Base-by-base conservation (phyloP, 2,329 filamentous ascomycete species). In the Fusarium sambucinum region DNA sequence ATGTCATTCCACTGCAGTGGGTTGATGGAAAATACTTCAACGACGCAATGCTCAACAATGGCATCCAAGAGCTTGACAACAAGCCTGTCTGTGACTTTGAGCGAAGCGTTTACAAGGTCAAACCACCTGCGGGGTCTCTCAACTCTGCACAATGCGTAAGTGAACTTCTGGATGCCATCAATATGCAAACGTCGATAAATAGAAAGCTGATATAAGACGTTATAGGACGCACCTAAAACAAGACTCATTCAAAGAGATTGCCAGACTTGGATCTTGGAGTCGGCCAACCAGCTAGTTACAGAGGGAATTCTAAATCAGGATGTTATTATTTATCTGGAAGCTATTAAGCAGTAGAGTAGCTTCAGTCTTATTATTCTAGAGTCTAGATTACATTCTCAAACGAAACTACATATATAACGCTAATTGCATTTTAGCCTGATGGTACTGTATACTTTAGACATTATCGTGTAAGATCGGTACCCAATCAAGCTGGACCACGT, bases 181-280 rank as follows among this genome's bases (percentile, higher is more conserved):
- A 10, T 4, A 4, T 11, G 2, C 13, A 4, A 17, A 21, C 13
- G 8, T 12, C 5, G 2, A 25, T 25, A 16, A 19, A 4, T 23
- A 2, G 6, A 45, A 9, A 1, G 5, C 46, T 45, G 7, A 54
- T 2, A 3, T n/a, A 3, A 6, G 1, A 2, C 3, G 0, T 0
- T 0, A 5, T 6, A 58, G 59, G 17, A 30, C 10, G 8, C 17
- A 0, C 41, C 51, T 0, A 32, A 14, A 1, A 55, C 37, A 1
- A 47, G 16, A 13, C 33, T 54, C 0, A 10, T 30, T 5, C 62
- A 65, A 14, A 29, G 48, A 4, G 59, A 65, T 3, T 65, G 60
- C 1, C 62, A 65, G 29, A 65, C 62, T 16, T 65, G 62, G 62
- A 55, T 65, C 3, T 29, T 65, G 0, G 54, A 65, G 6, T 59